Evolutionary conservation across 2,329 filamentous ascomycete species (phyloP).

Genomic region (Elsinoe perseae): DNA sequence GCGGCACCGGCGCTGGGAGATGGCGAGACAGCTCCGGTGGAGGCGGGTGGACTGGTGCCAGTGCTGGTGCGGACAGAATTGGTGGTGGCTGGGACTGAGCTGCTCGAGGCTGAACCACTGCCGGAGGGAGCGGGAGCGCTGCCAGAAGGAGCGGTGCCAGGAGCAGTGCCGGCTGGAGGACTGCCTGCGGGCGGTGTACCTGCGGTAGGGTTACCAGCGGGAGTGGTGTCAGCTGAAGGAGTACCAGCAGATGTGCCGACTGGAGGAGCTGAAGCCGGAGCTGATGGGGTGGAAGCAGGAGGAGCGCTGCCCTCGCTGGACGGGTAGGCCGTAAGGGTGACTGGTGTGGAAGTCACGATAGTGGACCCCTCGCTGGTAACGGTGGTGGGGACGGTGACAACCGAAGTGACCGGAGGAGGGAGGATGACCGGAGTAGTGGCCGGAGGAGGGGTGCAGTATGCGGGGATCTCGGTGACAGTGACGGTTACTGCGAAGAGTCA

Average conservation of each 20-base stretch:
- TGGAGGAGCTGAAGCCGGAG: background rate
- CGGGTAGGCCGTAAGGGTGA: slow-evolving; percentile 13
- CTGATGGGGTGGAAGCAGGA: background rate
- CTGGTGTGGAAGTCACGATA: slow-evolving; percentile 7
- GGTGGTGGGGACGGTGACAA: slow-evolving; percentile 12
- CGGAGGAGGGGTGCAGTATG: slow-evolving; percentile 1
- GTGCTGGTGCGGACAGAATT: slow-evolving; percentile 4
- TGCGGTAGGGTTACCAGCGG: background rate
- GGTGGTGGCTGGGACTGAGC: background rate
- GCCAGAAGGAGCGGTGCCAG: background rate
- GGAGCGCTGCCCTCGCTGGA: slow-evolving; percentile 12
- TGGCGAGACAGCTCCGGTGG: slow-evolving; percentile 2
- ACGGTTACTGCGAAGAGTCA: slow-evolving; percentile 8
- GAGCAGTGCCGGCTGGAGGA: background rate
- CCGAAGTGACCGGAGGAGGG: slow-evolving; percentile 4
- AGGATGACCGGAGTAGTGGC: background rate
- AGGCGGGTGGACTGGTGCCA: background rate
- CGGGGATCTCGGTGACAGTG: slow-evolving; percentile 14
- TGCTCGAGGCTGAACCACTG: background rate
- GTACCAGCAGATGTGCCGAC: slow-evolving; percentile 7
- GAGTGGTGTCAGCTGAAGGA: slow-evolving; percentile 5
- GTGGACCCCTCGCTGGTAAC: slow-evolving; percentile 11
- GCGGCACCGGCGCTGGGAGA: background rate
- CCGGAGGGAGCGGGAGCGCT: background rate
- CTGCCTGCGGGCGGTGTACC: background rate